Conservation (phyloP, 2,329 filamentous ascomycete species). For the Mycosphaerelloides madeirae region DNA sequence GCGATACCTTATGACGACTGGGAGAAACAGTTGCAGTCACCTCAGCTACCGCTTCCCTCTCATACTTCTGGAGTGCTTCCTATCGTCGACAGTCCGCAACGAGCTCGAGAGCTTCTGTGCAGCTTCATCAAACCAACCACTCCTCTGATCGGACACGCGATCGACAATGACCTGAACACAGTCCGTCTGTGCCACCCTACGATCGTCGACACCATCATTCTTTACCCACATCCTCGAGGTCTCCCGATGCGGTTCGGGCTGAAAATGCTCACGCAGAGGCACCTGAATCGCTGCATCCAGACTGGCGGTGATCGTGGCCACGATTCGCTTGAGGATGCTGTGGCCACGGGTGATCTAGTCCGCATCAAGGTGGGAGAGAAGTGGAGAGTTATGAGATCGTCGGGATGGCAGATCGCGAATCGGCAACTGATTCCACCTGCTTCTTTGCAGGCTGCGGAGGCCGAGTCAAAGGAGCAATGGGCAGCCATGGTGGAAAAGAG, state of each 20-base stretch:
- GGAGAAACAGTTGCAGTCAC: slow-evolving; percentile 12
- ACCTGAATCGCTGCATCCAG: slow-evolving; percentile 75
- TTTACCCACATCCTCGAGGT: slow-evolving; percentile 74
- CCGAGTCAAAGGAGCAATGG: neutral
- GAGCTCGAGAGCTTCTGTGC: slow-evolving; percentile 73
- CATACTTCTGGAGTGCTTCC: slow-evolving; percentile 44
- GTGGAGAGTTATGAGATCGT: slow-evolving; percentile 62
- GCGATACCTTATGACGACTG: slow-evolving; percentile 53
- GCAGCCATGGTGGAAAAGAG: slow-evolving; percentile 2
- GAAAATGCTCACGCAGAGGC: slow-evolving; percentile 65
- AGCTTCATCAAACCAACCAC: slow-evolving; percentile 69
- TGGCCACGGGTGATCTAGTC: slow-evolving; percentile 82
- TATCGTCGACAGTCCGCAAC: slow-evolving; percentile 69
- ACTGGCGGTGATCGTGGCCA: slow-evolving; percentile 64
- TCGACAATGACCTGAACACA: slow-evolving; percentile 92
- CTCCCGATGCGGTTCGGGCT: slow-evolving; percentile 74
- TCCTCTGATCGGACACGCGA: slow-evolving; percentile 82
- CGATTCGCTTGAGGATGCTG: slow-evolving; percentile 87
- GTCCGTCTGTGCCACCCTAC: slow-evolving; percentile 78
- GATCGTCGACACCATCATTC: slow-evolving; percentile 77
- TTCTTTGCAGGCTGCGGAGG: slow-evolving; percentile 4
- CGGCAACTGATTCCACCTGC: slow-evolving; percentile 37
- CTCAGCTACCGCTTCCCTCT: slow-evolving; percentile 13
- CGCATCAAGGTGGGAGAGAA: slow-evolving; percentile 63
- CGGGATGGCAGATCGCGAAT: slow-evolving; percentile 62